A percentile compares a stretch with the other conserved stretches of the same genome.
Evolutionary conservation across 2,329 filamentous ascomycete genomes (phyloP).

Genomic region (Pleurostoma richardsiae): DNA sequence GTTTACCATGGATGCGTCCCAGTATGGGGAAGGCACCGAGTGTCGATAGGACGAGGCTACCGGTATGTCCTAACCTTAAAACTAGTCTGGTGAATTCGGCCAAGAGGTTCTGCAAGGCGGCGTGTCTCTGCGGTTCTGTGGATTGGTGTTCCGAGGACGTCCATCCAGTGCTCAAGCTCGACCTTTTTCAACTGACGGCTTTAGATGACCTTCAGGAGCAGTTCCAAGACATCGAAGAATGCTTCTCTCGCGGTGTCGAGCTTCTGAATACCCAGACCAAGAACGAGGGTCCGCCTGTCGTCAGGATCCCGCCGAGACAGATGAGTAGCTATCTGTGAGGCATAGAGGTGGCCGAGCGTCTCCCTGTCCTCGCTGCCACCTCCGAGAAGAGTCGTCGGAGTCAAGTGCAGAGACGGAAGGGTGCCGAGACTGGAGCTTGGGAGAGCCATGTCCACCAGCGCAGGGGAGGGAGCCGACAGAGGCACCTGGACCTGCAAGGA

Average conservation of each 20-base stretch:
- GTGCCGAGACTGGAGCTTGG: constrained; percentile 37
- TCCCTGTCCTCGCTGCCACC: constrained; percentile 76
- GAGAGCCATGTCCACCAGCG: constrained; percentile 55
- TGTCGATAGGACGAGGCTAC: too few species aligned
- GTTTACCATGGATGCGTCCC: too few species aligned
- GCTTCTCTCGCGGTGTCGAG: constrained; percentile 45
- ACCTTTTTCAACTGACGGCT: background rate
- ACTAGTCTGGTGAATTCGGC: too few species aligned
- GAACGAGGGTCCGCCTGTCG: constrained; percentile 54
- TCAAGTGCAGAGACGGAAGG: constrained; percentile 76
- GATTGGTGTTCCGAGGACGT: too few species aligned
- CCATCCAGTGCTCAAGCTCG: too few species aligned
- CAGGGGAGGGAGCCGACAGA: constrained; percentile 62
- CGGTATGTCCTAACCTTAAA: too few species aligned
- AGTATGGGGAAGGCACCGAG: too few species aligned
- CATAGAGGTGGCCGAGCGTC: constrained; percentile 80
- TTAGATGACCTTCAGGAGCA: constrained; percentile 54
- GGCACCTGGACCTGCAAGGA: constrained; percentile 68
- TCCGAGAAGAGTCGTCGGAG: constrained; percentile 81
- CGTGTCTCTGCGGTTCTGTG: too few species aligned
- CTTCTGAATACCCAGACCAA: constrained; percentile 54
- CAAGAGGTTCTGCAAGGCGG: too few species aligned
- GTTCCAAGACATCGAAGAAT: constrained; percentile 62
- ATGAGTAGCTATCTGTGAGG: constrained; percentile 80
- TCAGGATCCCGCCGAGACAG: constrained; percentile 67